phyloP scores from a whole-genome alignment of 345 rosid species.

The Bruguiera parviflora region DNA sequence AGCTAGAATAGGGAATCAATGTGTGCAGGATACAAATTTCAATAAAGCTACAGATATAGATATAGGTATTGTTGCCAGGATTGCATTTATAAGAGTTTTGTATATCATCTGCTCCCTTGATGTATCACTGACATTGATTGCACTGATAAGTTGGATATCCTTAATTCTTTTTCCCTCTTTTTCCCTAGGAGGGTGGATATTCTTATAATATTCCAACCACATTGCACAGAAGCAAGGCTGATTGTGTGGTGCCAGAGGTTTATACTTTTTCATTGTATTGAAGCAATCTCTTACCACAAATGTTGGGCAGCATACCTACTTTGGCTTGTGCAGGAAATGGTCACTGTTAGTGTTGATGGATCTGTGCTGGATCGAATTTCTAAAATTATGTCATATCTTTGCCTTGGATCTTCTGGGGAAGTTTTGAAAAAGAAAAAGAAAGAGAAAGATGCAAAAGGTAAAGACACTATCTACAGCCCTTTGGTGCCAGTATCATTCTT shows the following conservation, averaged over 20 bases:
- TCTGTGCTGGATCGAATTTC: slow-evolving; percentile 96
- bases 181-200: slow-evolving; percentile 75
- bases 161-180: not conserved
- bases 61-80: too few species aligned
- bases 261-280: slow-evolving; percentile 10
- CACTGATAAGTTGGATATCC: not conserved
- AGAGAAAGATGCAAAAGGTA: slow-evolving; percentile 81
- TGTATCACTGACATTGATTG: not conserved
- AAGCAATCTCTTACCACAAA: too few species aligned
- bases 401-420: slow-evolving; percentile 98
- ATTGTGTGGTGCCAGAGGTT: slow-evolving; percentile 93
- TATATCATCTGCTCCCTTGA: too few species aligned
- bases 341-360: slow-evolving; percentile 86
- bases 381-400: slow-evolving; percentile 93
- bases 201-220: slow-evolving; percentile 95
- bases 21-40: too few species aligned
- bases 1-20: too few species aligned
- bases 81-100: too few species aligned
- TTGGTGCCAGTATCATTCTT: too few species aligned
- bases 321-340: slow-evolving; percentile 62
- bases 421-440: slow-evolving; percentile 99
- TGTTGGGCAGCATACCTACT: slow-evolving; percentile 13
- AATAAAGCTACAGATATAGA: too few species aligned
- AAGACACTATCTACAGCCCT: too few species aligned
- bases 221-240: slow-evolving; percentile 92